These are phyloP conservation scores for Hyaloscypha variabilis DNA, from an alignment of 495 filamentous ascomycete species.

Conservation along the genomic window DNA sequence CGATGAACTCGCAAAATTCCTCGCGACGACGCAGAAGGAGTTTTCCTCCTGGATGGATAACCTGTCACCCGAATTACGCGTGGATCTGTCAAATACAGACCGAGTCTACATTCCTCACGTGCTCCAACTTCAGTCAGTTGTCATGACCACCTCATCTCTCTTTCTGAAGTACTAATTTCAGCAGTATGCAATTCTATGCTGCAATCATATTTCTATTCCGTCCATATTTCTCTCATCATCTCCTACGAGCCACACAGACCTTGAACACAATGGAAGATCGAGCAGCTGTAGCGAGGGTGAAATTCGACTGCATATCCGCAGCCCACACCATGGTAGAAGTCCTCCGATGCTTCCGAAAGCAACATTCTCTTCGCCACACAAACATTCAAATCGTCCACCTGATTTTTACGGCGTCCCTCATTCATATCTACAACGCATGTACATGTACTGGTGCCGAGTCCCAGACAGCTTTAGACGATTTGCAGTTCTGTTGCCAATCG, in stretches of 20 bases:
- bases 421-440: too few species aligned
- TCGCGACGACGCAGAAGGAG: slow-evolving; percentile 46
- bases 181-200: slow-evolving; percentile 56
- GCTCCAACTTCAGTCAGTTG: slow-evolving; percentile 48
- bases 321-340: slow-evolving; percentile 47
- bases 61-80: slow-evolving; percentile 44
- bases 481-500: slow-evolving; percentile 24
- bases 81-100: slow-evolving; percentile 43
- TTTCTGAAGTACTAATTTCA: background rate
- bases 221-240: slow-evolving; percentile 52
- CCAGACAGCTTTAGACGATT: background rate
- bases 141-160: slow-evolving; percentile 1
- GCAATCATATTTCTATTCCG: slow-evolving; percentile 53
- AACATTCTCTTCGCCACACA: slow-evolving; percentile 52
- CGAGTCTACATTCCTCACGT: slow-evolving; percentile 47
- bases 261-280: slow-evolving; percentile 43
- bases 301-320: slow-evolving; percentile 43
- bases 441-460: too few species aligned
- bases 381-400: slow-evolving; percentile 54
- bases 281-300: too few species aligned
- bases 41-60: slow-evolving; percentile 51
- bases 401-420: slow-evolving; percentile 49
- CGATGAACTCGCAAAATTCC: slow-evolving; percentile 32
- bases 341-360: slow-evolving; percentile 49
- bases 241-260: slow-evolving; percentile 49